These are phyloP conservation scores for Craterostigma plantagineum DNA, from an alignment of 257 asterid genomes.

Conservation along the genomic window DNA sequence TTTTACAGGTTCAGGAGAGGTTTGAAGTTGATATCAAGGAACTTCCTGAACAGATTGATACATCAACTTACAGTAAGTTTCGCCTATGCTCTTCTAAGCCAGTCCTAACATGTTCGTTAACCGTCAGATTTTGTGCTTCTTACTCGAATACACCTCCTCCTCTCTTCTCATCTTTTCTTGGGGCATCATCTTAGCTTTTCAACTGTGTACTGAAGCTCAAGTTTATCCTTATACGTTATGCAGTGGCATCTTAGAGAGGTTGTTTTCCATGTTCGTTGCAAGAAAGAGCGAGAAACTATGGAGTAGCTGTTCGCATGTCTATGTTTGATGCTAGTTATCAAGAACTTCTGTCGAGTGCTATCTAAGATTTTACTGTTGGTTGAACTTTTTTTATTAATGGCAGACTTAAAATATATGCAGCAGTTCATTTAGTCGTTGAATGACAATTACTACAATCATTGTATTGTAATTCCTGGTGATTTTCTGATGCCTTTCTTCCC, in stretches of 20 bases:
- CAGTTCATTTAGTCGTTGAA: too few relatives aligned
- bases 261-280: not conserved
- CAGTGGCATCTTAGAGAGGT: constrained; percentile 34
- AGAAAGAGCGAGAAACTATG: too few relatives aligned
- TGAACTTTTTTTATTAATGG: too few relatives aligned
- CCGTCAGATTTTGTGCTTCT: too few relatives aligned
- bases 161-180: not conserved
- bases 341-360: too few relatives aligned
- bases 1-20: constrained; percentile 76
- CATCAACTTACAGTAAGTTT: constrained; percentile 75
- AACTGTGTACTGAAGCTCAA: not conserved
- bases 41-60: constrained; percentile 92
- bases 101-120: too few relatives aligned
- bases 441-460: too few relatives aligned
- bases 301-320: too few relatives aligned
- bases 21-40: constrained; percentile 87
- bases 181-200: not conserved
- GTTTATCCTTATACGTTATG: constrained; percentile 6
- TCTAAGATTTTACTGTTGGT: too few relatives aligned
- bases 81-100: not conserved
- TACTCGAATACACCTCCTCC: too few relatives aligned
- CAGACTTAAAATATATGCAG: too few relatives aligned
- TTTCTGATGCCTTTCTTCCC: constrained; percentile 47
- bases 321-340: too few relatives aligned
- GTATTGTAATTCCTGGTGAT: constrained; percentile 65